These are phyloP conservation scores for Pichia sp. DNA, from an alignment of 1,139 yeast species.

Conservation along the genomic window DNA sequence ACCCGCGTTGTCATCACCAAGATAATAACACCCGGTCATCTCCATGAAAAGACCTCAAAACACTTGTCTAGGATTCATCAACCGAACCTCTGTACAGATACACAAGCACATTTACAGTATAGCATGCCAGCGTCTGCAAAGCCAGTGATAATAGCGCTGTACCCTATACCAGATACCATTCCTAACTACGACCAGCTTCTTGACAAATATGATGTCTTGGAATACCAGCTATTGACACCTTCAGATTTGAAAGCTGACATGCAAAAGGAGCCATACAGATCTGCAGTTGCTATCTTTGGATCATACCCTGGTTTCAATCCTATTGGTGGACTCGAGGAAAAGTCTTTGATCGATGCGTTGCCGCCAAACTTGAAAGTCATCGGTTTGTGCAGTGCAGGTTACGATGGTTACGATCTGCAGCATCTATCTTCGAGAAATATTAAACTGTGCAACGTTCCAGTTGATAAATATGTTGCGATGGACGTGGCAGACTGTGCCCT, in stretches of 20 bases:
- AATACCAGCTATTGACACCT: constrained; percentile 40
- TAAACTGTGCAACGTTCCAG: constrained; percentile 60
- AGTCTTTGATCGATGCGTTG: constrained; percentile 43
- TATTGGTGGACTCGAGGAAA: constrained; percentile 45
- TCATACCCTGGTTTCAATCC: constrained; percentile 56
- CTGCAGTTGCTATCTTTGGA: constrained; percentile 56
- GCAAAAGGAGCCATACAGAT: constrained; percentile 30
- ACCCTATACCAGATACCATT: constrained; percentile 38
- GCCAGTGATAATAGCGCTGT: constrained; percentile 44
- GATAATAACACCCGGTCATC: too few species aligned
- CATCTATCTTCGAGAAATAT: constrained; percentile 43
- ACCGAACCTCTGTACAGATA: background rate
- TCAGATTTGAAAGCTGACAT: constrained; percentile 40
- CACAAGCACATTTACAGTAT: background rate
- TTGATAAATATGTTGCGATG: constrained; percentile 45
- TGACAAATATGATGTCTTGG: constrained; percentile 41
- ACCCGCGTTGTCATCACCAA: background rate
- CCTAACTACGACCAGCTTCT: constrained; percentile 39
- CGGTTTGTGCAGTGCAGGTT: constrained; percentile 68
- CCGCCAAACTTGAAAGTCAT: constrained; percentile 53
- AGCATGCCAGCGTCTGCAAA: constrained; percentile 14
- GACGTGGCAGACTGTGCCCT: constrained; percentile 80
- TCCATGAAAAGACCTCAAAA: background rate
- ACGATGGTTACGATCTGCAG: constrained; percentile 53
- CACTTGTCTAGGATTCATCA: background rate